Percentiles rank a stretch among this genome's conserved stretches.
phyloP scores from a whole-genome alignment of 23 red algal genomes.

The Gracilaria caudata region DNA sequence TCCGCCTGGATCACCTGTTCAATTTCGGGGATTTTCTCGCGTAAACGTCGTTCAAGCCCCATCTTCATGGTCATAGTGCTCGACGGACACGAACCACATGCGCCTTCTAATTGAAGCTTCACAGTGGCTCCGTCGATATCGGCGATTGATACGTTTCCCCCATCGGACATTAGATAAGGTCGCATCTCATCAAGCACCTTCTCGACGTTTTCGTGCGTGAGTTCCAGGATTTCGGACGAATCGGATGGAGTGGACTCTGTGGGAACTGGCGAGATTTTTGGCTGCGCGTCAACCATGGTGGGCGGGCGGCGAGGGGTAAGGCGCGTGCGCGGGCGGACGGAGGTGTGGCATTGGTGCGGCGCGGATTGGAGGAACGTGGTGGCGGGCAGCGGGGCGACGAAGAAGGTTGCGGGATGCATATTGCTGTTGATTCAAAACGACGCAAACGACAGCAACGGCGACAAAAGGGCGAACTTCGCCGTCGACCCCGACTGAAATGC shows the following conservation, averaged over 20 bases:
- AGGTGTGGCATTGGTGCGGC: background rate
- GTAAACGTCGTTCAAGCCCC: slow-evolving; percentile 88
- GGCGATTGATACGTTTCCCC: slow-evolving; percentile 89
- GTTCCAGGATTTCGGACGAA: slow-evolving; percentile 40
- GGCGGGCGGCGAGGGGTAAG: background rate
- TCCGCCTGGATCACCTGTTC: slow-evolving; percentile 87
- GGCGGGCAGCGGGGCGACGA: slow-evolving; percentile 12
- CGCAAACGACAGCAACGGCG: background rate
- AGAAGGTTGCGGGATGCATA: background rate
- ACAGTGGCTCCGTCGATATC: slow-evolving; percentile 99
- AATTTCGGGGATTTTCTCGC: slow-evolving; percentile 96
- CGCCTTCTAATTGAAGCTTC: slow-evolving; percentile 84
- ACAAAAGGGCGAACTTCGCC: background rate
- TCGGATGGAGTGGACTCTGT: slow-evolving; percentile 3
- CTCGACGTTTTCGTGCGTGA: slow-evolving; percentile 88
- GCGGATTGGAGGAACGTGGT: background rate
- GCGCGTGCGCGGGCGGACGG: background rate
- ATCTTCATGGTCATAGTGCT: slow-evolving; percentile 97
- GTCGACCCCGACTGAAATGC: no score
- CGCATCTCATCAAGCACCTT: slow-evolving; percentile 94
- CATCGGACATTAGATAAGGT: slow-evolving; percentile 97
- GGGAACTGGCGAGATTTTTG: slow-evolving; percentile 62
- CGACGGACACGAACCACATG: slow-evolving; percentile 87
- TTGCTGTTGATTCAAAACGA: background rate
- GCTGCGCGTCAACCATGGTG: slow-evolving; percentile 35